Evolutionary conservation across 2,329 filamentous ascomycete genomes (phyloP).

Genomic region (Aureobasidium uvarum): DNA sequence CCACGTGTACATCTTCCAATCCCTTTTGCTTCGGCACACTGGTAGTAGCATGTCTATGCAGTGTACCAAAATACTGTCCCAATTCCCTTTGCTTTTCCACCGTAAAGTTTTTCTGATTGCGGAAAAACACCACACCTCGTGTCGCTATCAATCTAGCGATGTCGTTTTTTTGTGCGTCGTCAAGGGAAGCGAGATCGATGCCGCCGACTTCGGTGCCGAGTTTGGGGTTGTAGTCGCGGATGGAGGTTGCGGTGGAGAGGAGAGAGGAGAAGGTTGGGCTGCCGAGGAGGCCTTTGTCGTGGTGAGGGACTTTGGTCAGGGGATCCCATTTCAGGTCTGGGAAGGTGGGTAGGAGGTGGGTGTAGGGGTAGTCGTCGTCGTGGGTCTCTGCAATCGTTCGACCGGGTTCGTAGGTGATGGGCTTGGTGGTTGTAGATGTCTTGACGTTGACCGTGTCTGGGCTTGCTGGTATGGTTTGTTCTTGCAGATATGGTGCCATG

Average conservation of each 20-base stretch:
- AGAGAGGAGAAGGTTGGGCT: conserved; percentile 55
- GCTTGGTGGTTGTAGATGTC: not conserved
- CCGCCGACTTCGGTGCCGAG: conserved; percentile 56
- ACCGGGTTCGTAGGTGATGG: conserved; percentile 50
- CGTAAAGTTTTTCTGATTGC: conserved; percentile 52
- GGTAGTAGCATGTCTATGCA: conserved; percentile 25
- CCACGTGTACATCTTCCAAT: conserved; percentile 57
- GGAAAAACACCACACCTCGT: conserved; percentile 59
- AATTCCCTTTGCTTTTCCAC: conserved; percentile 38
- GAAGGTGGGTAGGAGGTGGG: conserved; percentile 54
- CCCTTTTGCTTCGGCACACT: conserved; percentile 50
- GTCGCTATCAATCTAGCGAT: conserved; percentile 54
- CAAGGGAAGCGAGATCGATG: conserved; percentile 52
- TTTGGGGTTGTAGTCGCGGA: conserved; percentile 58
- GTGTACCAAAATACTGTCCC: conserved; percentile 28
- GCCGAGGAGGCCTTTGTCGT: conserved; percentile 56
- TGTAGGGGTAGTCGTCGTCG: conserved; percentile 51
- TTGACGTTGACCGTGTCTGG: not conserved
- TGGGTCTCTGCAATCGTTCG: conserved; percentile 48
- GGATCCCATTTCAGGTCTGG: conserved; percentile 46
- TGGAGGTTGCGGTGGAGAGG: conserved; percentile 52
- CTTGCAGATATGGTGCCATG: conserved; percentile 16
- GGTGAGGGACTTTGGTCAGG: conserved; percentile 50
- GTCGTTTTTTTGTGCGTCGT: conserved; percentile 54
- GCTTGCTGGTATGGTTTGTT: not conserved